Evolutionary conservation across 805 yeast genomes (phyloP).

Genomic region (Debaryomyces prosopidis): DNA sequence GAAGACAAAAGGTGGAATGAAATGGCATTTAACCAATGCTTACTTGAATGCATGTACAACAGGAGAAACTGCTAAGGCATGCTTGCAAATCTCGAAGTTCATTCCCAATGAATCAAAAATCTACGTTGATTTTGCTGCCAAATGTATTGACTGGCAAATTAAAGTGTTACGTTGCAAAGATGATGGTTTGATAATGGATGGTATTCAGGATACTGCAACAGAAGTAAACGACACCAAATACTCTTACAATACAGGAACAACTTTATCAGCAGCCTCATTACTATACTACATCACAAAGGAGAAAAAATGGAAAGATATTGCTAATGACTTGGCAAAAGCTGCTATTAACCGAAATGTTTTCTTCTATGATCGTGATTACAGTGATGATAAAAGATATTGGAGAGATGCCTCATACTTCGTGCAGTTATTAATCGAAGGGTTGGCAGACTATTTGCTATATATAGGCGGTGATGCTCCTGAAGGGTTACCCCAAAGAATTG

Average conservation of each 20-base stretch:
- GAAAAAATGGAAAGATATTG: conserved; percentile 48
- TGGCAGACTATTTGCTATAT: conserved; percentile 61
- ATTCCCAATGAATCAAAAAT: conserved; percentile 46
- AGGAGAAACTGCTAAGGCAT: conserved; percentile 65
- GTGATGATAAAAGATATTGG: conserved; percentile 56
- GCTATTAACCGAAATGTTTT: conserved; percentile 56
- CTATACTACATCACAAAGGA: conserved; percentile 53
- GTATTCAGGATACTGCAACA: conserved; percentile 49
- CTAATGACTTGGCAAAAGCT: conserved; percentile 55
- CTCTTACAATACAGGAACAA: conserved; percentile 69
- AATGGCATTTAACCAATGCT: conserved; percentile 63
- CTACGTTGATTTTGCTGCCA: conserved; percentile 60
- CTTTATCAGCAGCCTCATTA: conserved; percentile 54
- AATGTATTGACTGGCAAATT: conserved; percentile 60
- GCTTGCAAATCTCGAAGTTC: conserved; percentile 55
- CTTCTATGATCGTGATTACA: conserved; percentile 65
- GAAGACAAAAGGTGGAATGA: conserved; percentile 57
- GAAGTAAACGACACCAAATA: conserved; percentile 53
- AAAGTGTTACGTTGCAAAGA: conserved; percentile 49
- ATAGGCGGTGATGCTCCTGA: conserved; percentile 44
- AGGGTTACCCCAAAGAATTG: conserved; percentile 35
- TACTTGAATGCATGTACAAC: conserved; percentile 69
- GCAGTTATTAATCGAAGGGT: conserved; percentile 65
- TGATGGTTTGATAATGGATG: conserved; percentile 62
- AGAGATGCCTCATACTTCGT: conserved; percentile 63